Base-by-base conservation (phyloP, 768 basidiomycete species). In the Amanita fuliginea region DNA sequence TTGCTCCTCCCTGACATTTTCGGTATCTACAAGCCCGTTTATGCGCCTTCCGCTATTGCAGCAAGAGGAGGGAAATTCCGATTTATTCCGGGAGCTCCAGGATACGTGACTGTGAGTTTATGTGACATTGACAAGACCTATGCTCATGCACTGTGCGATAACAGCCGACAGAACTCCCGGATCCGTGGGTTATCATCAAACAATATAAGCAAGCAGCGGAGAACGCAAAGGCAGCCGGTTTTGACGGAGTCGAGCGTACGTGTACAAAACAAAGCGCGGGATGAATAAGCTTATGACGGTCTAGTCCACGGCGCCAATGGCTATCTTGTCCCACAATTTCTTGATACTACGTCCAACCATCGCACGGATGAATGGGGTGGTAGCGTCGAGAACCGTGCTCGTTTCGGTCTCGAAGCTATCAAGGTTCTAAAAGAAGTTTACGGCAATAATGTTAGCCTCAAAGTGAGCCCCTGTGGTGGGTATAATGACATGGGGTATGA, bases 331-430 rank as follows among this genome's bases (percentile, higher is more conserved):
- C 62, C 71, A 49, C 76, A 80, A 52, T 78, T 80, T 66, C 59
- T 77, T 14, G 74, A 78, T 51, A 61, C 57, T 42, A 66, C 59
- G 2, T 59, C 71, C 16, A 80, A 81, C 61, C 56, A 67, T 33
- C 71, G 78, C 16, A 76, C 71, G 11, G 80, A 80, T 62, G 58
- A 70, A 47, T 85, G 75, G 67, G 81, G 81, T 7, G 82, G 81
- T 4, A 73, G 70, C 35, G 52, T 74, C 36, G 75, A 78, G 61
- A 79, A 79, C 59, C 71, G 81, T n/a, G 58, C 69, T 1, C 64
- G 77, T 3, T 80, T 83, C 57, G 67, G 64, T 0, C 67, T 78
- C 4, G 75, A 79, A 57, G 66, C 76, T 39, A 57, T 78, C 18
- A 72, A 75, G 48, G 74, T 67, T 3, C 51, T 63, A 18, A 51